Evolutionary conservation across 106 monocot species (phyloP), one percentile per base, ranked within the genome.

Genomic region (Dioscorea dumetorum): DNA sequence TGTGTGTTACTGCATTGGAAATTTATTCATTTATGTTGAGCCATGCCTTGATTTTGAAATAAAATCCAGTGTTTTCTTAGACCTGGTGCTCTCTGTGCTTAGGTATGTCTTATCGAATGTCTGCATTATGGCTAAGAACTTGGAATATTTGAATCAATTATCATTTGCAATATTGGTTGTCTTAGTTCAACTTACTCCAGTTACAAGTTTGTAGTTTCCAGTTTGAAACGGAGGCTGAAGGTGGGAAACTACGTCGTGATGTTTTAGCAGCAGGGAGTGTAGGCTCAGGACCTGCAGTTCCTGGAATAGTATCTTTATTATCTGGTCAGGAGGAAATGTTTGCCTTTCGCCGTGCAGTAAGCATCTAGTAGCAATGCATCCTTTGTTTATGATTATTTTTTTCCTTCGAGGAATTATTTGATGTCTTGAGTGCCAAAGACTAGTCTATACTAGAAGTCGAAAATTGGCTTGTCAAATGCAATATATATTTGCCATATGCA

Each of bases 251-350:
- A 18, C 74, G 95, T 24, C 75, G 77, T 33, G 80, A 95, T 78
- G 94, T 95, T 74, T 74, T 85, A 63, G 75, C 91, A n/a, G 67
- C 35, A 17, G 91, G 85, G 12, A 88, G 71, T 69, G 64, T 78
- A 33, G 72, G 85, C 22, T 69, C 77, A 17, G 74, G 69, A 48
- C 85, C 81, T 48, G 57, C 88, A 58, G 69, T 84, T 48, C 33
- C 81, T 72, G 83, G 77, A 61, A 82, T 94, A 50, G 74, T 54
- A 58, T 85, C 90, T 64, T 51, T 94, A 23, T 64, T 94, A 60
- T 91, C 90, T 49, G 85, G 91, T 35, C 72, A 88, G 61, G 95
- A 91, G 77, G 91, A 91, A 79, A 77, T 91, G 83, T 95, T 95
- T 76, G 95, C 95, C 28, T 95, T 95, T 64, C 85, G 76, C 19